Base-by-base conservation (phyloP, 768 basidiomycete genomes). In the Boletus rufocinnamomeus region DNA sequence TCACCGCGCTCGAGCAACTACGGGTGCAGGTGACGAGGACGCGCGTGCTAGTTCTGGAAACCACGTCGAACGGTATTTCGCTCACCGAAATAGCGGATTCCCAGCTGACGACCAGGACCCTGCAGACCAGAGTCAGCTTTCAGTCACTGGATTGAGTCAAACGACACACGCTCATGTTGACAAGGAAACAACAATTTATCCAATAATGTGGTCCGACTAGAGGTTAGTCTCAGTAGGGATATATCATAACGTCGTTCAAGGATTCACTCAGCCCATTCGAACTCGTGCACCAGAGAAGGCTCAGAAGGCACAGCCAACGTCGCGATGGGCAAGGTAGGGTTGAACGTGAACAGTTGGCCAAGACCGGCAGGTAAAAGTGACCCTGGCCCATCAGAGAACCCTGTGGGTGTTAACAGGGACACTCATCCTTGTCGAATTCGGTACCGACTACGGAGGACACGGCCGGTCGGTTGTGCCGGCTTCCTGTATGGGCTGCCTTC, bases 131-230 rank as follows among this genome's bases (percentile, higher is more conserved):
- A 55, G 50, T 30, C 49, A 44, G 41, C 16, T 43, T 34, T 54
- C 34, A 10, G 57, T 35, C 38, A 21, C 3, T 17, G 28, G 59
- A 47, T 49, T 40, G 60, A 58, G 50, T 52, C 50, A 50, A 25
- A 50, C 23, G 56, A 62, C 21, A 48, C 44, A 48, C 25, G 21
- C 16, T 13, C n/a, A 38, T 48, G 56, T 63, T 66, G 64, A 45
- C 53, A 54, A 58, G 56, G 63, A 38, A 58, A 63, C 53, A 8
- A 35, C 30, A 66, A 54, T 57, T 54, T 64, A 58, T 53, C 64
- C 60, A 46, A 34, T 59, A 58, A 38, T 32, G 54, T 49, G 17
- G 37, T 23, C 43, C n/a, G 21, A 27, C 17, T 13, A 8, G 19
- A 60, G 25, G 23, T 10, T 6, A 9, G 19, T 41, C 56, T 43